phyloP scores from a whole-genome alignment of 2,329 filamentous ascomycete genomes.

The Trichophyton mentagrophytes region DNA sequence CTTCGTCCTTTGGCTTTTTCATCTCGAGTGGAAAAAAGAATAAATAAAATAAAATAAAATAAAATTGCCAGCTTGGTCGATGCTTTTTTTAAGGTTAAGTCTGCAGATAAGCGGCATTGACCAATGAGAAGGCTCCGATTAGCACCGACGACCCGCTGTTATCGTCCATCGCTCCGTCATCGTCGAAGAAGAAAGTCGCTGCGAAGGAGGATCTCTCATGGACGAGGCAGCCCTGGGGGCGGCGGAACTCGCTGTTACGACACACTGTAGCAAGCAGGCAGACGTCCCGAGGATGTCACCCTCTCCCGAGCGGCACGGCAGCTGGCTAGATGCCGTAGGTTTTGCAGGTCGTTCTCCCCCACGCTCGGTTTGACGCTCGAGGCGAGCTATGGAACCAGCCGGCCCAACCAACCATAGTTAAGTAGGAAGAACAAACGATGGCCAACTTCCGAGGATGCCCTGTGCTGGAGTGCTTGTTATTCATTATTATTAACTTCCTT shows the following conservation, averaged over 20 bases:
- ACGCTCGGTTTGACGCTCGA: background rate
- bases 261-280: background rate
- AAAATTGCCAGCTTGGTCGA: background rate
- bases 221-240: too few species aligned
- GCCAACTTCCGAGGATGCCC: slow-evolving; percentile 1
- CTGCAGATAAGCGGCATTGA: background rate
- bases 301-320: background rate
- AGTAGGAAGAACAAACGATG: background rate
- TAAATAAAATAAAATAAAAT: background rate
- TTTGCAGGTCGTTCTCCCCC: background rate
- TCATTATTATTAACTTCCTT: background rate
- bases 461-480: background rate
- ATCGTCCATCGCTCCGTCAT: background rate
- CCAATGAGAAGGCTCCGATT: background rate
- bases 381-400: background rate
- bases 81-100: slow-evolving; percentile 2
- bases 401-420: background rate
- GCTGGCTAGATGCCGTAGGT: background rate
- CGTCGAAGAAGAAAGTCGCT: background rate
- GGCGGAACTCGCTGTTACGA: too few species aligned
- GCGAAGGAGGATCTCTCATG: too few species aligned
- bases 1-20: background rate
- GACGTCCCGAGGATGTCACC: background rate
- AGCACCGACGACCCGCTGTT: background rate
- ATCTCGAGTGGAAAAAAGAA: background rate